Percentiles rank a stretch among this genome's conserved stretches.
Conservation (phyloP, 306 rosid species). For the Prinsepia uniflora region DNA sequence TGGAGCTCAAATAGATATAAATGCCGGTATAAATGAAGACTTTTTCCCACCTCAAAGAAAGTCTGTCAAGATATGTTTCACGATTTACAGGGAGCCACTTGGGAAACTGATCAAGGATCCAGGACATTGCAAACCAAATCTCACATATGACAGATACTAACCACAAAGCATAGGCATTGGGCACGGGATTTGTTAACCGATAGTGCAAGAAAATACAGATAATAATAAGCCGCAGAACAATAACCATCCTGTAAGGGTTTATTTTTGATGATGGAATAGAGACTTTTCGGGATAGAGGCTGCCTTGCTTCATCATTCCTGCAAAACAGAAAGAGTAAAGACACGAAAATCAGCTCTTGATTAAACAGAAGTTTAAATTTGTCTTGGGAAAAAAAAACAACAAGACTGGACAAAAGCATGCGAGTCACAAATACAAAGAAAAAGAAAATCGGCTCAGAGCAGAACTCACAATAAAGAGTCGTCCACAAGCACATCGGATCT, state of each 20-base stretch:
- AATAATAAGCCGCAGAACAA: constrained; percentile 75
- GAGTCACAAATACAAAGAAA: not conserved
- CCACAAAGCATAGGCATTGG: constrained; percentile 84
- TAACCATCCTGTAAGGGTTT: constrained; percentile 92
- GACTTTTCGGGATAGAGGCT: constrained; percentile 94
- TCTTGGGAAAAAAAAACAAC: constrained; percentile 1
- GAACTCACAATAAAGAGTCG: constrained; percentile 76
- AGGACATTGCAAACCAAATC: constrained; percentile 95
- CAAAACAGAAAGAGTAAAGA: constrained; percentile 14
- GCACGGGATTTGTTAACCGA: constrained; percentile 91
- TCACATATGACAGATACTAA: constrained; percentile 90
- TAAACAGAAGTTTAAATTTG: not conserved
- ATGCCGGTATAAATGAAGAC: not conserved
- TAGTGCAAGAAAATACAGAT: constrained; percentile 88
- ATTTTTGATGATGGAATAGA: constrained; percentile 88
- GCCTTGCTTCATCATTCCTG: constrained; percentile 96
- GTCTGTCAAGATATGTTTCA: constrained; percentile 92
- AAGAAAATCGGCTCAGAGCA: not conserved
- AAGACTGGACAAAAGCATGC: constrained; percentile 17
- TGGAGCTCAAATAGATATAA: constrained; percentile 12
- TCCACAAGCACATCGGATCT: constrained; percentile 83
- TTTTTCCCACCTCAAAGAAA: constrained; percentile 60
- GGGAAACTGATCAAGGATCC: constrained; percentile 97
- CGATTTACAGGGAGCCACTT: constrained; percentile 98
- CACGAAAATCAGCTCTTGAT: constrained; percentile 16